phyloP scores from a whole-genome alignment of 768 basidiomycete species.

The Tremella fuciformis region DNA sequence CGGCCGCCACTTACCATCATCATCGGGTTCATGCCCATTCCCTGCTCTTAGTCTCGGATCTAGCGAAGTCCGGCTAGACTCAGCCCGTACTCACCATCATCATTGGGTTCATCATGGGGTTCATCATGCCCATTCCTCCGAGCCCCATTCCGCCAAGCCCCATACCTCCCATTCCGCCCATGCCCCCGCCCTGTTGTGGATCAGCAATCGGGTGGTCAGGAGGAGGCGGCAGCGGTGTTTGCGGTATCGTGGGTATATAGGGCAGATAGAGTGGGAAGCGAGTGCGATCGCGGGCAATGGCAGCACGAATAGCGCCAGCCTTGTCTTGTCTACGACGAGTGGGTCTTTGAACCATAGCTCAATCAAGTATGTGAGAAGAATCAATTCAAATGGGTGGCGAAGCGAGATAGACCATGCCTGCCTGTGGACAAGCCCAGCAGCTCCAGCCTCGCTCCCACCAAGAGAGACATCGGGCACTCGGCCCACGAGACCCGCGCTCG shows the following conservation, averaged over 20 bases:
- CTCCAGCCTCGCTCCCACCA: too few species aligned
- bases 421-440: too few species aligned
- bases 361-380: background rate
- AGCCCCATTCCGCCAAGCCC: constrained; percentile 24
- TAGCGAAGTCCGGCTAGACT: background rate
- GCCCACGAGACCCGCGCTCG: too few species aligned
- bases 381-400: background rate
- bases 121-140: constrained; percentile 26
- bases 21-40: constrained; percentile 54
- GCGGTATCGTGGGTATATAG: background rate
- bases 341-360: constrained; percentile 5
- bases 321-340: constrained; percentile 9
- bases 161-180: constrained; percentile 36
- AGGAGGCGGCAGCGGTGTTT: background rate
- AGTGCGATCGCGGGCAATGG: background rate
- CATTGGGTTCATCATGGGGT: constrained; percentile 12
- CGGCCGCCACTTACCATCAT: constrained; percentile 18
- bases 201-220: background rate
- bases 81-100: constrained; percentile 15
- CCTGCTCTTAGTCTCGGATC: constrained; percentile 52
- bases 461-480: too few species aligned
- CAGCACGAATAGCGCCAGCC: constrained; percentile 11
- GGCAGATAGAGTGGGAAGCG: constrained; percentile 2
- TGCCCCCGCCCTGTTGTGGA: constrained; percentile 27
- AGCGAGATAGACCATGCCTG: background rate